A percentile compares a stretch with the other conserved stretches of the same genome.
These are phyloP conservation scores for Chaetomium olivaceum DNA, from an alignment of 2,329 filamentous ascomycete species.

Conservation along the genomic window DNA sequence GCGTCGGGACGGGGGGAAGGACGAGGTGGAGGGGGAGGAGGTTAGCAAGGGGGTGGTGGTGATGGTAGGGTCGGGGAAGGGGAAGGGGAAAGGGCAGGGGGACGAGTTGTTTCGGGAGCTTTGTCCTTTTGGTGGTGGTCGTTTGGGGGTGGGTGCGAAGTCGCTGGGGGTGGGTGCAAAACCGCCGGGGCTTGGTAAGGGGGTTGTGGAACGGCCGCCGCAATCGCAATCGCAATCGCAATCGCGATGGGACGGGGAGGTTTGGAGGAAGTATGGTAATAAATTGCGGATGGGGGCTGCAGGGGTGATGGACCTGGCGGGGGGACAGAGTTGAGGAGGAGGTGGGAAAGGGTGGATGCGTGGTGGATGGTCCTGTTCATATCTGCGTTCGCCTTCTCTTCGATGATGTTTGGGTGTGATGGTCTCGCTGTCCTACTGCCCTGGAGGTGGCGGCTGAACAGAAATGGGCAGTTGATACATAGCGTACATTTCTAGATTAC, in stretches of 20 bases:
- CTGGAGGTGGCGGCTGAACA: no score
- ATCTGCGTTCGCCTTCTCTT: neutral
- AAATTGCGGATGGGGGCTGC: slow-evolving; percentile 30
- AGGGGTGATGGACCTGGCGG: slow-evolving; percentile 22
- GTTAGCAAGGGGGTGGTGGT: neutral
- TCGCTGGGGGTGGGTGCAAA: neutral
- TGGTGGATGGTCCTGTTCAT: neutral
- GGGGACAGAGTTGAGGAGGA: neutral
- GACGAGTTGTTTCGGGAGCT: slow-evolving; percentile 22
- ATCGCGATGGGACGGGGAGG: slow-evolving; percentile 27
- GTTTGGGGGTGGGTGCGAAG: neutral
- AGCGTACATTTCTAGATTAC: slow-evolving; percentile 26
- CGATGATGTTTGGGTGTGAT: neutral
- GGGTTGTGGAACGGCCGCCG: neutral
- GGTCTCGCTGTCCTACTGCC: neutral
- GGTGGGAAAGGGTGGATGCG: neutral
- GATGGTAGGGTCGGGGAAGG: no score
- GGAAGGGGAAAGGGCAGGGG: neutral
- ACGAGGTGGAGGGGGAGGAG: no score
- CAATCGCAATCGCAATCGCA: neutral
- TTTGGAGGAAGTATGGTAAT: slow-evolving; percentile 33
- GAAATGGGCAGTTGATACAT: slow-evolving; percentile 18
- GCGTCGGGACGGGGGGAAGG: neutral
- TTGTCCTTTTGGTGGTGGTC: neutral
- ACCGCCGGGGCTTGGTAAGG: neutral